Evolutionary conservation across 306 rosid genomes (phyloP).

Genomic region (Pachyrhizus erosus): DNA sequence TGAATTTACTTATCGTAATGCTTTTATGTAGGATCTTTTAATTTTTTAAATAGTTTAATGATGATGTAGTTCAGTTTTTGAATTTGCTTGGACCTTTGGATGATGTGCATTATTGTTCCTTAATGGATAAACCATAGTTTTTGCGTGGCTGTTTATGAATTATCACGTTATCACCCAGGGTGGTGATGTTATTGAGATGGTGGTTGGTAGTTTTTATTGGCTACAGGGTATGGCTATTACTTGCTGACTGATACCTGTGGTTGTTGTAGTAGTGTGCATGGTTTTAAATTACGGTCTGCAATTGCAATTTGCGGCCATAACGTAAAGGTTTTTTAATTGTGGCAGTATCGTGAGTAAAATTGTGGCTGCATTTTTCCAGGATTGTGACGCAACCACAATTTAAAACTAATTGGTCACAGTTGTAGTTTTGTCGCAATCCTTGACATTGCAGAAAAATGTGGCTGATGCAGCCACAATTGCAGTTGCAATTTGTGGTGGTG

Average conservation of each 20-base stretch:
- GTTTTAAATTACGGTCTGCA: no score
- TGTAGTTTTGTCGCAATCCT: not conserved
- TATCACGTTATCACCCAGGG: not conserved
- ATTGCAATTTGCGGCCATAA: no score
- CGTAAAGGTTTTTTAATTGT: no score
- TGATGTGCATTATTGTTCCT: not conserved
- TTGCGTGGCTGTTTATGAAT: conserved; percentile 10
- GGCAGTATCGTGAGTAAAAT: no score
- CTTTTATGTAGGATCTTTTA: conserved; percentile 1
- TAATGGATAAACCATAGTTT: not conserved
- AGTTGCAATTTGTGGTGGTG: not conserved
- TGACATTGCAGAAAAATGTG: not conserved
- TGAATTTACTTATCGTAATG: not conserved
- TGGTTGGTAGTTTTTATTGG: not conserved
- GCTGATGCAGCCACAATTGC: not conserved
- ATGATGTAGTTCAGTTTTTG: not conserved
- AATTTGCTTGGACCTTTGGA: not conserved
- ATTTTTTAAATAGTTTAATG: not conserved
- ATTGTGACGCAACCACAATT: no score
- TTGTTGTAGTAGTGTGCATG: not conserved
- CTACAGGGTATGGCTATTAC: not conserved
- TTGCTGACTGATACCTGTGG: conserved; percentile 1
- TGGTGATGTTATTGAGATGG: conserved; percentile 6
- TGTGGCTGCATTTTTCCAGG: no score
- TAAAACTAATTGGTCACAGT: no score